phyloP scores from a whole-genome alignment of 148 eudicot genomes.

The Dysphania ambrosioides region DNA sequence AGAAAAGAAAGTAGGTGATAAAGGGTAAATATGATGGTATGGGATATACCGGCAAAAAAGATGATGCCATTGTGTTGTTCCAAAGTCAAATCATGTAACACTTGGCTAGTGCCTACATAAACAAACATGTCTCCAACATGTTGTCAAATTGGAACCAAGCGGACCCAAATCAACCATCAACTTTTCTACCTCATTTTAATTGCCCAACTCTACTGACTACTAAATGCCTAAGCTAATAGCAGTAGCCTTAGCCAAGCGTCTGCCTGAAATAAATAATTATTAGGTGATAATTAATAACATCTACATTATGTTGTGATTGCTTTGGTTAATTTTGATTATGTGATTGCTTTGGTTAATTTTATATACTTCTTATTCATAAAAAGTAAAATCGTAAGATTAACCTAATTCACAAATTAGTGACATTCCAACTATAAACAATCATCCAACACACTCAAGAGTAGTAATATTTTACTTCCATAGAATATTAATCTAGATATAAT shows the following conservation, averaged over 20 bases:
- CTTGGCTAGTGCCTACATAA: constrained; percentile 17
- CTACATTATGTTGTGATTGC: background rate
- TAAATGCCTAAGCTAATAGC: constrained; percentile 16
- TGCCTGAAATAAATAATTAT: constrained; percentile 19
- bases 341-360: too few species aligned
- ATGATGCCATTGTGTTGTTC: constrained; percentile 6
- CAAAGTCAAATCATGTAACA: constrained; percentile 18
- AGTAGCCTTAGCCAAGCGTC: constrained; percentile 27
- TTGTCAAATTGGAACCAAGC: constrained; percentile 25
- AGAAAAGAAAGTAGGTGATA: background rate
- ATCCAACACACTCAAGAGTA: too few species aligned
- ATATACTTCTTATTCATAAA: too few species aligned
- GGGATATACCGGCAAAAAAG: constrained; percentile 13
- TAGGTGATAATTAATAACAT: background rate
- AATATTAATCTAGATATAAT: too few species aligned
- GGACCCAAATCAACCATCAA: background rate
- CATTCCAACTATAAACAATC: too few species aligned
- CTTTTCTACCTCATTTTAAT: constrained; percentile 22
- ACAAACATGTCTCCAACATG: constrained; percentile 70
- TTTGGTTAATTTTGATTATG: too few species aligned
- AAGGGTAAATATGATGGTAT: background rate
- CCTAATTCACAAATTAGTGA: too few species aligned
- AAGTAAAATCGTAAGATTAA: too few species aligned
- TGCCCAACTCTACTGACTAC: constrained; percentile 7
- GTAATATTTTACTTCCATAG: too few species aligned